Base-by-base conservation (phyloP, 1,139 yeast species). In the Kurtzmaniella quercitrusa region DNA sequence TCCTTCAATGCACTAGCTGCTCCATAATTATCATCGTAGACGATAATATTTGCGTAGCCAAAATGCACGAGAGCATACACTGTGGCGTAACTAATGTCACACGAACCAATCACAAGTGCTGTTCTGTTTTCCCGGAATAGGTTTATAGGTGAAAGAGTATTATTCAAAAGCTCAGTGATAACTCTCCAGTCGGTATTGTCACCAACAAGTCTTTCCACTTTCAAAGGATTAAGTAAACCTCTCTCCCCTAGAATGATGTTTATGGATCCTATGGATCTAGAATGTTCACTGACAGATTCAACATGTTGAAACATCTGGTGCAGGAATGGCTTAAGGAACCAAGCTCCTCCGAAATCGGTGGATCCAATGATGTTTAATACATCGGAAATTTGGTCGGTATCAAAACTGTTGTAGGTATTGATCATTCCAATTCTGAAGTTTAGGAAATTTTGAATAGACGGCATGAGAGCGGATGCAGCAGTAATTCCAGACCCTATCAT, bases 141-240 rank as follows among this genome's bases (percentile, higher is more conserved):
- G 42, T 52, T 52, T 17, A 51, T 51, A 3, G 55, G 53, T 3
- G 54, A 48, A 16, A 45, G 39, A 19, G 48, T 42, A 9, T 42
- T 44, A 23, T 36, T 36, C 21, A 45, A 37, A 4, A 45, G 40
- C 14, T 41, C 33, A 12, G 47, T 41, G 16, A 52, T 41, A 14
- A 49, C 53, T 20, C 47, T 38, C 53, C 55, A 51, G 40, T 51
- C 54, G 12, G 50, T 50, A 35, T 52, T 52, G 33, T 51, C 51
- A 12, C 53, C 55, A 17, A 47, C 38, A 6, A 42, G 42, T 7
- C 41, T 33, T 3, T 39, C 19, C 5, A 48, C 39, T 33, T 46
- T 38, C 30, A 47, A 38, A 12, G 54, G 53, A 20, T 47, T 42
- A 7, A 42, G 42, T 14, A 35, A 33, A n/a, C 38, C 22, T 26